Evolutionary conservation across 495 filamentous ascomycete species (phyloP).

Genomic region (Aspergillus sclerotiicarbonarius): DNA sequence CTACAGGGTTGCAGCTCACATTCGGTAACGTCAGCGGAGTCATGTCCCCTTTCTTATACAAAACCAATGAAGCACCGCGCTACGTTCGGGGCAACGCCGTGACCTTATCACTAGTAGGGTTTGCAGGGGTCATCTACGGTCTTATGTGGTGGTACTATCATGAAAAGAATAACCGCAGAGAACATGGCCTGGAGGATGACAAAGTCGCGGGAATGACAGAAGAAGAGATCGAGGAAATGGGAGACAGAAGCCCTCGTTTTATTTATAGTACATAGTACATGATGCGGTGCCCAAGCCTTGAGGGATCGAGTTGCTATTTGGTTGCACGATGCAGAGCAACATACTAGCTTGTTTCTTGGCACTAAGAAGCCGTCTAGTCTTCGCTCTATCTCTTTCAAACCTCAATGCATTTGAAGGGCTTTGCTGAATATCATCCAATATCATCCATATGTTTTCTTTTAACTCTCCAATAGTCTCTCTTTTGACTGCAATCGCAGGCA

Average conservation of each 20-base stretch:
- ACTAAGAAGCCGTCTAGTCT: not conserved
- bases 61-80: slow-evolving; percentile 36
- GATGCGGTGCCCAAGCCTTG: not conserved
- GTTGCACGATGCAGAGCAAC: not conserved
- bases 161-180: slow-evolving; percentile 54
- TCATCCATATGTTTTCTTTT: slow-evolving; percentile 4
- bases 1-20: slow-evolving; percentile 64
- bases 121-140: slow-evolving; percentile 42
- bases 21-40: slow-evolving; percentile 68
- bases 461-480: not conserved
- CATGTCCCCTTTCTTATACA: slow-evolving; percentile 60
- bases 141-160: slow-evolving; percentile 56
- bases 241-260: slow-evolving; percentile 65
- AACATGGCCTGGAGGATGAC: slow-evolving; percentile 50
- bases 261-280: slow-evolving; percentile 44
- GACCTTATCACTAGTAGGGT: slow-evolving; percentile 45
- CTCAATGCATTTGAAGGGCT: not conserved
- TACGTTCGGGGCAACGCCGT: slow-evolving; percentile 45
- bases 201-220: slow-evolving; percentile 56
- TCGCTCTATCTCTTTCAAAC: not conserved
- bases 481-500: slow-evolving; percentile 1
- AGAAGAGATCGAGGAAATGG: slow-evolving; percentile 65
- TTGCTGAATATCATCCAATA: not conserved
- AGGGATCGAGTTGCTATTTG: not conserved
- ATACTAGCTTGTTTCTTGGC: slow-evolving; percentile 4